Evolutionary conservation across 106 monocot species (phyloP).

Genomic region (Amphibolis antarctica): DNA sequence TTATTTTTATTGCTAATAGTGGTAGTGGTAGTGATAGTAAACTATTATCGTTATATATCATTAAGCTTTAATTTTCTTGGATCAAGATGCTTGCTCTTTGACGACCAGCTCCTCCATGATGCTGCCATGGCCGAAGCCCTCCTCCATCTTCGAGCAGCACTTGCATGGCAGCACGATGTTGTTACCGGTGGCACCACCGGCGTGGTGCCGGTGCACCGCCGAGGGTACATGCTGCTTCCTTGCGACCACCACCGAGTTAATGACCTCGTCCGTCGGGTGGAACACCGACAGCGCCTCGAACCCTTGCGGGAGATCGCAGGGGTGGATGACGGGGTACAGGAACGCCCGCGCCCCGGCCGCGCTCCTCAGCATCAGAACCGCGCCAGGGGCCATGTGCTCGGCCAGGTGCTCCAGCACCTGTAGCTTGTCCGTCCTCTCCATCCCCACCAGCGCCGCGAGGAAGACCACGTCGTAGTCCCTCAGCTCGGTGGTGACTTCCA

Average conservation of each 20-base stretch:
- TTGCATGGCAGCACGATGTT: not conserved
- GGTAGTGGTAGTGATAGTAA: too few relatives aligned
- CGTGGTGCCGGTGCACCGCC: not conserved
- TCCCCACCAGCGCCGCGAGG: constrained; percentile 18
- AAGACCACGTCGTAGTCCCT: constrained; percentile 21
- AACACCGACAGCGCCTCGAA: constrained; percentile 16
- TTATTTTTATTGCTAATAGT: too few relatives aligned
- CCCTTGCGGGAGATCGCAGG: not conserved
- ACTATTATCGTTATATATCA: too few relatives aligned
- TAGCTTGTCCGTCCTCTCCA: constrained; percentile 13
- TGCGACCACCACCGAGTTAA: constrained; percentile 22
- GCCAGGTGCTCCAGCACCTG: constrained; percentile 13
- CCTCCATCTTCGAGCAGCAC: not conserved
- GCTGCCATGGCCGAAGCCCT: not conserved
- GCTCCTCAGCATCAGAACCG: constrained; percentile 18
- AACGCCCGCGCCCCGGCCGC: constrained; percentile 18
- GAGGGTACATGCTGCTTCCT: not conserved
- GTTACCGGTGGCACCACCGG: not conserved
- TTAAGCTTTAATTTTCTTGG: too few relatives aligned
- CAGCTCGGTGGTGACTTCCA: constrained; percentile 10
- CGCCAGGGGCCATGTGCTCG: constrained; percentile 12
- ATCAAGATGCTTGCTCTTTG: constrained; percentile 2
- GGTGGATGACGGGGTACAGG: constrained; percentile 18
- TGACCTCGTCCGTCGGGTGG: constrained; percentile 20
- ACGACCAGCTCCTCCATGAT: not conserved